These are phyloP conservation scores for Pneumocystis murina DNA, from an alignment of 1,139 yeast species.

Conservation along the genomic window DNA sequence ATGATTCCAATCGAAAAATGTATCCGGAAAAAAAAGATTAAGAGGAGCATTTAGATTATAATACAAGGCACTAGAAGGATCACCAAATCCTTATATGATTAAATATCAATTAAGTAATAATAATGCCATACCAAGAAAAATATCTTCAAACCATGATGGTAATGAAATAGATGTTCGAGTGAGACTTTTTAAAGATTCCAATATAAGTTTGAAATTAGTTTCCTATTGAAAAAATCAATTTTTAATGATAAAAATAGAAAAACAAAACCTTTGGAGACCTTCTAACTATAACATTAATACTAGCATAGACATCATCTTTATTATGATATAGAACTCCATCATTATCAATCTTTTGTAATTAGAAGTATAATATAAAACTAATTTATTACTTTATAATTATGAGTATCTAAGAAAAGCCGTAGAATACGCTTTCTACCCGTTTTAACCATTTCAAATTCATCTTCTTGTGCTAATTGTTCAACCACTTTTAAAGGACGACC, in stretches of 20 bases:
- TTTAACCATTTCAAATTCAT: slow-evolving; percentile 2
- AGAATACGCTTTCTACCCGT: slow-evolving; percentile 8
- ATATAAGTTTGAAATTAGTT: slow-evolving; percentile 17
- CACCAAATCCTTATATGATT: slow-evolving; percentile 23
- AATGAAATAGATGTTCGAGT: slow-evolving; percentile 13
- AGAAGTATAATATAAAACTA: slow-evolving; percentile 12
- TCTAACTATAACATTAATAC: neutral
- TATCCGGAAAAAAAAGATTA: slow-evolving; percentile 16
- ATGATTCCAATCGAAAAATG: slow-evolving; percentile 19
- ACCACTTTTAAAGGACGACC: slow-evolving; percentile 9
- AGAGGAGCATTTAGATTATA: slow-evolving; percentile 12
- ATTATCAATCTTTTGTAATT: slow-evolving; percentile 13
- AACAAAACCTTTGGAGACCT: slow-evolving; percentile 8
- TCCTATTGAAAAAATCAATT: slow-evolving; percentile 17
- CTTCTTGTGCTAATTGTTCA: neutral
- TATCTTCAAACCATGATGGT: slow-evolving; percentile 29
- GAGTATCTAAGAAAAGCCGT: slow-evolving; percentile 8
- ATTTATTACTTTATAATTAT: slow-evolving; percentile 7
- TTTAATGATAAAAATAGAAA: slow-evolving; percentile 16
- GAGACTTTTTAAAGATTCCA: slow-evolving; percentile 16
- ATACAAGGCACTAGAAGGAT: slow-evolving; percentile 17
- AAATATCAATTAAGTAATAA: neutral
- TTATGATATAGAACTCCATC: slow-evolving; percentile 8
- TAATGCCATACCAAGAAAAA: slow-evolving; percentile 17
- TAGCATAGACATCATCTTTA: neutral